These are phyloP conservation scores for Coriolopsis trogii DNA, from an alignment of 1,284 basidiomycete genomes.

Conservation along the genomic window DNA sequence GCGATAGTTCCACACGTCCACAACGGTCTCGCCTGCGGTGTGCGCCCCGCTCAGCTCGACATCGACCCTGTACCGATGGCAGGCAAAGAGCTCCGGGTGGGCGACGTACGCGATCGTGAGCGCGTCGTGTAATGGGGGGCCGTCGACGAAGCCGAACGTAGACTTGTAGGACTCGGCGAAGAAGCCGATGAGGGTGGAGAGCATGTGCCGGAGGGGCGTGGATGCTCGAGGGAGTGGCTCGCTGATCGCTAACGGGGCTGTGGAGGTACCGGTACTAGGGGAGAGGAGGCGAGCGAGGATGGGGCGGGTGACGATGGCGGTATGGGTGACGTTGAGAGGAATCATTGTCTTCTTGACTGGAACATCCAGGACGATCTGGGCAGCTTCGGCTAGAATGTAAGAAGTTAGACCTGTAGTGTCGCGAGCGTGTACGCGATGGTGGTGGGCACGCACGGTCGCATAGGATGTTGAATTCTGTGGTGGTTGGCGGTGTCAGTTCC, in stretches of 20 bases:
- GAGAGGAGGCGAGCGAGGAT: slow-evolving; percentile 57
- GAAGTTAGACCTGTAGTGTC: background rate
- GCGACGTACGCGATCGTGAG: slow-evolving; percentile 77
- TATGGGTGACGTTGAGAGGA: slow-evolving; percentile 85
- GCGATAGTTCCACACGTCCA: slow-evolving; percentile 70
- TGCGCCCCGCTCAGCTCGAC: slow-evolving; percentile 68
- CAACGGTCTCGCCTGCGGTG: slow-evolving; percentile 74
- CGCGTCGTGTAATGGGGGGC: slow-evolving; percentile 84
- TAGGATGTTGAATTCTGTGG: slow-evolving; percentile 76
- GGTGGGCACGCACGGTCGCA: slow-evolving; percentile 78
- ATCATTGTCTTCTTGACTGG: slow-evolving; percentile 68
- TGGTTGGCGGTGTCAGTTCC: background rate
- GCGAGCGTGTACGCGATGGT: background rate
- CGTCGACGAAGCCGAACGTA: slow-evolving; percentile 72
- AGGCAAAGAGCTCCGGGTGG: slow-evolving; percentile 62
- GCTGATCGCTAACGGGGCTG: slow-evolving; percentile 2
- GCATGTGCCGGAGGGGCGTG: slow-evolving; percentile 67
- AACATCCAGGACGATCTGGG: slow-evolving; percentile 75
- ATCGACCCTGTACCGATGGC: slow-evolving; percentile 70
- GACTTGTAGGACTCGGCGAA: slow-evolving; percentile 71
- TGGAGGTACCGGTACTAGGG: slow-evolving; percentile 29
- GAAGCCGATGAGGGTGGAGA: slow-evolving; percentile 73
- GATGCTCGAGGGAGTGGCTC: slow-evolving; percentile 42
- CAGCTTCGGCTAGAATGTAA: slow-evolving; percentile 65
- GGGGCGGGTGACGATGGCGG: slow-evolving; percentile 65